Evolutionary conservation across 2,329 filamentous ascomycete species (phyloP).

Genomic region (Fusarium camptoceras): DNA sequence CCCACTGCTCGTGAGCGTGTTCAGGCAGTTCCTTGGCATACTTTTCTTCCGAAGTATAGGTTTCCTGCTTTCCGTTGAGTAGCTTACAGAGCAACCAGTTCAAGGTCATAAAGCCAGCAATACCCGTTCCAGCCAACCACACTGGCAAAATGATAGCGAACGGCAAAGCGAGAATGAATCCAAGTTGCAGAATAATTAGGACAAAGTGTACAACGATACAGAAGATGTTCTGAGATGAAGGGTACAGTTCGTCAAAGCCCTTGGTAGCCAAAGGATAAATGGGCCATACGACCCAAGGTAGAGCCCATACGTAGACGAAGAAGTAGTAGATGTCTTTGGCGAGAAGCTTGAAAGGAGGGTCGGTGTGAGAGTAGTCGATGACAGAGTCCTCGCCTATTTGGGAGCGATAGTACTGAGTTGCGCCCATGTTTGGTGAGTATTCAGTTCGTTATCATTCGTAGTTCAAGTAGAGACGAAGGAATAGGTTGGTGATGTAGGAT

Average conservation of each 20-base stretch:
- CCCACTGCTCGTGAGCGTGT: slow-evolving; percentile 76
- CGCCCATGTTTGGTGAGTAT: slow-evolving; percentile 42
- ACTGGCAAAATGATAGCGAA: slow-evolving; percentile 60
- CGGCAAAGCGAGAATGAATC: slow-evolving; percentile 70
- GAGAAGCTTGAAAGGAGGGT: slow-evolving; percentile 64
- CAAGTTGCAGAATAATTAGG: slow-evolving; percentile 68
- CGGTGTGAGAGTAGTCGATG: slow-evolving; percentile 72
- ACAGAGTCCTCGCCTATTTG: slow-evolving; percentile 68
- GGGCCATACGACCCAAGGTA: slow-evolving; percentile 73
- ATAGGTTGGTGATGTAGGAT: neutral
- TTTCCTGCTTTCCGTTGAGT: slow-evolving; percentile 63
- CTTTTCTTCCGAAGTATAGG: slow-evolving; percentile 64
- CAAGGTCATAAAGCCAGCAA: slow-evolving; percentile 59
- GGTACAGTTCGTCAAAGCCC: slow-evolving; percentile 72
- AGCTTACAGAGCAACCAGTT: slow-evolving; percentile 64
- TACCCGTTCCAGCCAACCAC: slow-evolving; percentile 57
- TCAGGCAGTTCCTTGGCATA: slow-evolving; percentile 62
- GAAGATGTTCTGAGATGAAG: slow-evolving; percentile 66
- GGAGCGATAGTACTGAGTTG: slow-evolving; percentile 67
- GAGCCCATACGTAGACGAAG: slow-evolving; percentile 64
- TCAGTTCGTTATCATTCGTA: slow-evolving; percentile 2
- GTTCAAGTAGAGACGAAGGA: neutral
- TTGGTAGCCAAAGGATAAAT: slow-evolving; percentile 63
- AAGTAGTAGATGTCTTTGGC: slow-evolving; percentile 67
- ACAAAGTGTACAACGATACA: slow-evolving; percentile 69